A percentile compares a stretch with the other conserved stretches of the same genome.
phyloP scores from a whole-genome alignment of 352 stramenopile genomes.

The Halophytophthora polymorphica region DNA sequence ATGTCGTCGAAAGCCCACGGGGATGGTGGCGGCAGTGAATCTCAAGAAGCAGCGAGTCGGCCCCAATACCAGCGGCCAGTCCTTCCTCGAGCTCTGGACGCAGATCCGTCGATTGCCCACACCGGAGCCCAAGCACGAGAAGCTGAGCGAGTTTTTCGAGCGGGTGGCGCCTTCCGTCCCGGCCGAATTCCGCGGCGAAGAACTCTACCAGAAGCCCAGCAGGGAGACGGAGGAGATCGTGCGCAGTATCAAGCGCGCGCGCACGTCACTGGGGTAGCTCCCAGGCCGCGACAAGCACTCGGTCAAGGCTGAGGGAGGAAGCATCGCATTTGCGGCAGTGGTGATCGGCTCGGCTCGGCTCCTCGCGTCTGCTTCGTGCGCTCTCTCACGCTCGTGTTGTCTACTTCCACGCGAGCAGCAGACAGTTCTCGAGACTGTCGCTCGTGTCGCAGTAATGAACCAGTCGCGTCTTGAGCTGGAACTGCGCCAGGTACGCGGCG shows the following conservation, averaged over 20 bases:
- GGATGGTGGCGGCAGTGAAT: neutral
- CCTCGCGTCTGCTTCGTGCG: neutral
- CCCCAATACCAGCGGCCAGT: neutral
- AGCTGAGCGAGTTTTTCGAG: neutral
- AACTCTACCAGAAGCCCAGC: neutral
- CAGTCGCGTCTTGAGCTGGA: constrained; percentile 57
- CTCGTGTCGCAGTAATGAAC: constrained; percentile 75
- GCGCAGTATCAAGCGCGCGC: neutral
- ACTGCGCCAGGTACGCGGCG: constrained; percentile 45
- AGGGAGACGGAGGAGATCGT: neutral
- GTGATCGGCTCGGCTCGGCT: neutral
- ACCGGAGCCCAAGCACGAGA: neutral
- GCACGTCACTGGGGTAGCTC: neutral
- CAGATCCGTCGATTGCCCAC: neutral
- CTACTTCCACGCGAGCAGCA: constrained; percentile 66
- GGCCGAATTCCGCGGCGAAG: neutral
- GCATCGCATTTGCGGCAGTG: neutral
- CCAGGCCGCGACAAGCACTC: too few species aligned
- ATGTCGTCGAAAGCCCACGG: neutral
- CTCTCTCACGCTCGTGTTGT: neutral
- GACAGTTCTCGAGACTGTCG: constrained; percentile 81
- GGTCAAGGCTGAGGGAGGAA: neutral
- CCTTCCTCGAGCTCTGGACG: neutral
- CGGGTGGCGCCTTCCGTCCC: neutral
- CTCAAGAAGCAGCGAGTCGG: neutral